Conservation (phyloP, 2,329 filamentous ascomycete genomes). For the Aaosphaeria arxii region DNA sequence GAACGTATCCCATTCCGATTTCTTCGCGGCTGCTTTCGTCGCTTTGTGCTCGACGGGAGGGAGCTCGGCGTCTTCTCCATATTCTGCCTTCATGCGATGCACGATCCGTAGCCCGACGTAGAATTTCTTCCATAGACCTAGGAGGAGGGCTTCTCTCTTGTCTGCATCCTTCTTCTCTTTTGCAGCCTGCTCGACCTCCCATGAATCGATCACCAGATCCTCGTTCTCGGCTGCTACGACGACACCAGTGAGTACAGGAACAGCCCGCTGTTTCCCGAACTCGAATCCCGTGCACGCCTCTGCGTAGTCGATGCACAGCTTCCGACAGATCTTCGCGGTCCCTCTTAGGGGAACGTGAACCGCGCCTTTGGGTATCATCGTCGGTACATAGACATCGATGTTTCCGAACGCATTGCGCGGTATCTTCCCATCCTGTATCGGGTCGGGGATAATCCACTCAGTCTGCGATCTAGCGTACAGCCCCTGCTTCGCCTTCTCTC, state of each 20-base stretch:
- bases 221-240: constrained; percentile 82
- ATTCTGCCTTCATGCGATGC: constrained; percentile 29
- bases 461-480: constrained; percentile 83
- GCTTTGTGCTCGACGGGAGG: constrained; percentile 35
- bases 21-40: constrained; percentile 55
- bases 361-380: constrained; percentile 86
- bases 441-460: constrained; percentile 89
- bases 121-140: constrained; percentile 83
- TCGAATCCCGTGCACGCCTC: constrained; percentile 97
- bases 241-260: constrained; percentile 86
- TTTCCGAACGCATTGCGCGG: constrained; percentile 95
- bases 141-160: constrained; percentile 70
- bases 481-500: constrained; percentile 81
- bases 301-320: constrained; percentile 81
- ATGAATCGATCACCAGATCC: constrained; percentile 70
- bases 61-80: constrained; percentile 45
- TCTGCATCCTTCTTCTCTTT: constrained; percentile 76
- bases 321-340: constrained; percentile 75
- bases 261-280: constrained; percentile 90
- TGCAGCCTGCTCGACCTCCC: constrained; percentile 68
- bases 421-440: constrained; percentile 79
- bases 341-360: constrained; percentile 79
- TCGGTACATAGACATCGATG: constrained; percentile 90
- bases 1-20: constrained; percentile 37
- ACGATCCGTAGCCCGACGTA: constrained; percentile 81